A percentile compares a stretch with the other conserved stretches of the same genome.
These are phyloP conservation scores for Brassica cretica DNA, from an alignment of 345 rosid genomes.

Conservation along the genomic window DNA sequence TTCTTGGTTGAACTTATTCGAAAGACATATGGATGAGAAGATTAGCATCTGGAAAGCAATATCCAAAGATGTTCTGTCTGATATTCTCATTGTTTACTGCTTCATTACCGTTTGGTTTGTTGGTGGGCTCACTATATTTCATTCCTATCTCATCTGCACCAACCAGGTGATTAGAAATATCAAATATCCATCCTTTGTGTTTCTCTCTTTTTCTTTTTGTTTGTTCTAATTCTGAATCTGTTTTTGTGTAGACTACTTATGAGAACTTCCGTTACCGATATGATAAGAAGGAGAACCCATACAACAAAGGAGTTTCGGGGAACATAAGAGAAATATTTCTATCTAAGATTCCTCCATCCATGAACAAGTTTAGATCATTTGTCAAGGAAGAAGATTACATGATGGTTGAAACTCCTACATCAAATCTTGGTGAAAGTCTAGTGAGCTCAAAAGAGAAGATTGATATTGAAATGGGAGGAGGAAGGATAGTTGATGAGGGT, in stretches of 20 bases:
- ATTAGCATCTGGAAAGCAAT: conserved; percentile 59
- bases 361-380: conserved; percentile 70
- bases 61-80: conserved; percentile 56
- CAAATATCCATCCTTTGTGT: neutral
- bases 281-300: conserved; percentile 88
- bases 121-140: conserved; percentile 90
- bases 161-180: conserved; percentile 64
- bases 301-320: conserved; percentile 54
- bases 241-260: conserved; percentile 73
- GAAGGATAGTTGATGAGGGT: conserved; percentile 48
- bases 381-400: conserved; percentile 63
- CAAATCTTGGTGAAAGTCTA: conserved; percentile 50
- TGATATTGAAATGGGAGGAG: conserved; percentile 63
- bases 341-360: conserved; percentile 70
- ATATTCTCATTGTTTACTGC: conserved; percentile 78
- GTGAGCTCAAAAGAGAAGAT: conserved; percentile 64
- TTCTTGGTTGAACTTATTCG: conserved; percentile 69
- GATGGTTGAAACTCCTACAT: conserved; percentile 42
- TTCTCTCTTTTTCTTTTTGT: neutral
- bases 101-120: conserved; percentile 93
- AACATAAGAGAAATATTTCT: conserved; percentile 64
- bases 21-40: conserved; percentile 34
- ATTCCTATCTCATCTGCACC: conserved; percentile 82
- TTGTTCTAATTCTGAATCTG: neutral
- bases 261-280: conserved; percentile 91